These are phyloP conservation scores for Quercus aquifolioides DNA, from an alignment of 306 rosid species.

Conservation along the genomic window DNA sequence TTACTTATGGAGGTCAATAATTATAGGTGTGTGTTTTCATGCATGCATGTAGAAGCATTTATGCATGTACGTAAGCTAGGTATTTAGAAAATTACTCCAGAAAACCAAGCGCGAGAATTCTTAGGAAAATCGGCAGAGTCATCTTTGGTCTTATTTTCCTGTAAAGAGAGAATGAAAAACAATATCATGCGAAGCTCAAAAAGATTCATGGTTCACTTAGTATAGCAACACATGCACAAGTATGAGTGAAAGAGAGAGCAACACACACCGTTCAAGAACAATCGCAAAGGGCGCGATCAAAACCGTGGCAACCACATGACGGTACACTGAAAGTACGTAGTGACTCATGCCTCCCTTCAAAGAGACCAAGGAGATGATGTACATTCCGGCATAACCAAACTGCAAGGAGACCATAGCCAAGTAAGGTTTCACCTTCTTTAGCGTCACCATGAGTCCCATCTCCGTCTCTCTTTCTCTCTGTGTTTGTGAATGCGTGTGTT, in stretches of 20 bases:
- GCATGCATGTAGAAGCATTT: conserved; percentile 23
- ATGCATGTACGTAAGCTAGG: not conserved
- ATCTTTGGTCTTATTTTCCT: conserved; percentile 91
- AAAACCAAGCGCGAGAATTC: conserved; percentile 75
- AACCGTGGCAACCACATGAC: conserved; percentile 72
- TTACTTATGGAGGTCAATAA: no score
- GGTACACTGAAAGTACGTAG: conserved; percentile 79
- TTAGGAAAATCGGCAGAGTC: conserved; percentile 81
- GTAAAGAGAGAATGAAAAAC: conserved; percentile 1
- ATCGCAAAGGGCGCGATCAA: conserved; percentile 77
- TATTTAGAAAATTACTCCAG: conserved; percentile 69
- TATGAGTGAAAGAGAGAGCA: not conserved
- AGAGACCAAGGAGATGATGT: conserved; percentile 79
- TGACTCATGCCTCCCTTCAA: conserved; percentile 92
- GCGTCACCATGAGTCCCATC: conserved; percentile 6
- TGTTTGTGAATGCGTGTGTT: no score
- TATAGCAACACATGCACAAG: not conserved
- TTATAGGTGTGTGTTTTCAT: conserved; percentile 5
- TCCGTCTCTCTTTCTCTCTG: conserved; percentile 48
- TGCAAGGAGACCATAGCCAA: conserved; percentile 85
- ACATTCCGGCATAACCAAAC: conserved; percentile 94
- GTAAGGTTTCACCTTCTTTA: conserved; percentile 63
- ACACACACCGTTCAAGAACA: conserved; percentile 66
- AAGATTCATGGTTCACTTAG: not conserved
- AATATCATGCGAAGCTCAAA: no score